Conservation (phyloP, 352 stramenopile genomes). For the Pythium chondricola region DNA sequence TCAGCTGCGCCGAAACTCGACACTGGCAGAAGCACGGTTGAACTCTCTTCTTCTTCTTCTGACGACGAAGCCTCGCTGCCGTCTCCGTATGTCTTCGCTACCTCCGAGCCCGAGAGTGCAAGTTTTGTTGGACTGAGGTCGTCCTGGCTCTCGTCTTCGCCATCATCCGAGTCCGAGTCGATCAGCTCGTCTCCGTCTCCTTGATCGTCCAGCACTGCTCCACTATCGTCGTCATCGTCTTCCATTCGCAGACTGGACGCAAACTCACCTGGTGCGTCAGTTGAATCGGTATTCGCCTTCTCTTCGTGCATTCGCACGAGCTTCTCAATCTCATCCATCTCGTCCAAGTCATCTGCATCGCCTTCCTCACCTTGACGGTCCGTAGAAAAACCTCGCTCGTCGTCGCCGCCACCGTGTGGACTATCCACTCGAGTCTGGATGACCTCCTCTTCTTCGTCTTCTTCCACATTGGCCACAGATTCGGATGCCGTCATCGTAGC, state of each 20-base stretch:
- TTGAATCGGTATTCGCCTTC: too few relatives aligned
- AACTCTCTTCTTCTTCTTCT: not conserved
- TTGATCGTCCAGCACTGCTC: not conserved
- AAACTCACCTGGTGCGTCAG: too few relatives aligned
- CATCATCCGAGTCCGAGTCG: slow-evolving; percentile 17
- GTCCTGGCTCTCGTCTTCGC: slow-evolving; percentile 1
- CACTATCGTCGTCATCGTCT: slow-evolving; percentile 10
- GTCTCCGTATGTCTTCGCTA: not conserved
- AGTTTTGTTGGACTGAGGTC: too few relatives aligned
- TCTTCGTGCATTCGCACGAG: slow-evolving; percentile 11
- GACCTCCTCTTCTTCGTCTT: not conserved
- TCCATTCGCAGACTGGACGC: slow-evolving; percentile 16
- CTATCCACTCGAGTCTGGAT: too few relatives aligned
- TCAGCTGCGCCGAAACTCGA: not conserved
- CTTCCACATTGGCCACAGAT: too few relatives aligned
- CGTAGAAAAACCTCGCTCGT: too few relatives aligned
- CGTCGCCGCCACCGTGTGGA: too few relatives aligned
- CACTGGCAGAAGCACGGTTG: not conserved
- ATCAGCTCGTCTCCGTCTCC: slow-evolving; percentile 15
- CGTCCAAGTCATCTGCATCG: slow-evolving; percentile 2
- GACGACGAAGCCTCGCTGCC: not conserved
- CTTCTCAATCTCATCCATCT: slow-evolving; percentile 16
- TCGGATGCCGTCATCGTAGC: too few relatives aligned
- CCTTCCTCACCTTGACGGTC: not conserved
- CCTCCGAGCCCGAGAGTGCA: too few relatives aligned